These are phyloP conservation scores for Bromus sterilis DNA, from an alignment of 176 grass and related monocot genomes.

Conservation along the genomic window DNA sequence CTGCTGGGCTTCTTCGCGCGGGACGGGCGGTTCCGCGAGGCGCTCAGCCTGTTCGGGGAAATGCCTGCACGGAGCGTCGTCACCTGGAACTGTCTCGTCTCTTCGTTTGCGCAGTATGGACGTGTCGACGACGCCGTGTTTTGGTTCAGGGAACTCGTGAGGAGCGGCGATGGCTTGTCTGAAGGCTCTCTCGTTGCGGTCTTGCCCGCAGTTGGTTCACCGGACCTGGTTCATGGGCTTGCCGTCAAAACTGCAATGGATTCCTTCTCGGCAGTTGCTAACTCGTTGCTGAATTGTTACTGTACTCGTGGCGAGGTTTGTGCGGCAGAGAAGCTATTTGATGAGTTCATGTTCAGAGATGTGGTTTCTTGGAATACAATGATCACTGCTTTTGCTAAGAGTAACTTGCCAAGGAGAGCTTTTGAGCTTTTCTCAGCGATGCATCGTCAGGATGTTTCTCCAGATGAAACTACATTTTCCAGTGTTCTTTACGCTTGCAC, in stretches of 20 bases:
- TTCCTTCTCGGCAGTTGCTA: constrained; percentile 39
- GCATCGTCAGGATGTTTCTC: constrained; percentile 20
- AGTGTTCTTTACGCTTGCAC: constrained; percentile 37
- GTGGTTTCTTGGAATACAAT: constrained; percentile 70
- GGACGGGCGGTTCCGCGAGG: constrained; percentile 15
- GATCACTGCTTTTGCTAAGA: constrained; percentile 46
- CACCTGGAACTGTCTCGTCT: constrained; percentile 67
- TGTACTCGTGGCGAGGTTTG: constrained; percentile 1
- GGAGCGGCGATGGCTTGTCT: constrained; percentile 23
- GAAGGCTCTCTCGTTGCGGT: constrained; percentile 59
- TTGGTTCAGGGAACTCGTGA: constrained; percentile 55
- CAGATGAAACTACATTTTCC: constrained; percentile 41
- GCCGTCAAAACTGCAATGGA: constrained; percentile 38
- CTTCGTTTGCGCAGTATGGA: constrained; percentile 32
- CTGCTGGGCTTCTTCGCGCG: constrained; percentile 40
- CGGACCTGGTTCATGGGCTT: constrained; percentile 43
- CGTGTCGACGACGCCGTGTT: constrained; percentile 12
- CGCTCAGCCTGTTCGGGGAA: constrained; percentile 55
- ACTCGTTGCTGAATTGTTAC: constrained; percentile 49
- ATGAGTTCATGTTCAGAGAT: constrained; percentile 29
- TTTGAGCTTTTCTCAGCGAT: constrained; percentile 59
- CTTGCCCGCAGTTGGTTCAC: constrained; percentile 38
- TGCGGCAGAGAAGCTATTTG: constrained; percentile 37
- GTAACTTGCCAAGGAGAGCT: constrained; percentile 28
- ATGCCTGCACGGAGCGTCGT: constrained; percentile 51